Evolutionary conservation across 2,329 filamentous ascomycete genomes (phyloP).

Genomic region (Proliferodiscus dingleyae): DNA sequence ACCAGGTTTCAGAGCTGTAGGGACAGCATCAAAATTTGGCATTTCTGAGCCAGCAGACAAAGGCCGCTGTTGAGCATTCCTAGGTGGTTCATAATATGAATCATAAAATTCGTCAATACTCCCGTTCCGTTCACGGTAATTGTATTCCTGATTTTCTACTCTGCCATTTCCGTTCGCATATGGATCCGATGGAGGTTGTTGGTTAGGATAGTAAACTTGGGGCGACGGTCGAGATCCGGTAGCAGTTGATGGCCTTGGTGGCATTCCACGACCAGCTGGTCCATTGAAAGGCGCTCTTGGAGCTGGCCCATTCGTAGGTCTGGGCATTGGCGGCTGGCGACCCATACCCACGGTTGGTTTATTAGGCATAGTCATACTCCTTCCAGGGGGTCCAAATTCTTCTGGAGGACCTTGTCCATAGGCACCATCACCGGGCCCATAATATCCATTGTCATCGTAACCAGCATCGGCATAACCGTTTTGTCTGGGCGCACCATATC

Average conservation of each 20-base stretch:
- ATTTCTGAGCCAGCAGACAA: conserved; percentile 25
- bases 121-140: conserved; percentile 33
- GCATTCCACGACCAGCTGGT: conserved; percentile 40
- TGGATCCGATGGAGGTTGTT: conserved; percentile 25
- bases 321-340: conserved; percentile 20
- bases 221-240: conserved; percentile 48
- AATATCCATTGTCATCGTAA: conserved; percentile 22
- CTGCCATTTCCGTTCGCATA: conserved; percentile 8
- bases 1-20: conserved; percentile 7
- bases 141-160: conserved; percentile 26
- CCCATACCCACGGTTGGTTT: conserved; percentile 40
- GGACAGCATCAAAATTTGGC: conserved; percentile 28
- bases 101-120: conserved; percentile 50
- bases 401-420: conserved; percentile 26
- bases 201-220: conserved; percentile 47
- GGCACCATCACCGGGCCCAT: no score
- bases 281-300: conserved; percentile 43
- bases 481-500: conserved; percentile 17
- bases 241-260: conserved; percentile 52
- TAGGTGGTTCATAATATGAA: conserved; percentile 43
- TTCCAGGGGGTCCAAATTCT: conserved; percentile 46
- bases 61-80: conserved; percentile 18
- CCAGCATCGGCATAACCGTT: conserved; percentile 26
- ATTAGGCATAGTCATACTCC: conserved; percentile 59
- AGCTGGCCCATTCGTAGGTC: conserved; percentile 21